Base-by-base conservation (phyloP, 495 filamentous ascomycete species). In the Penicillium chermesinum region DNA sequence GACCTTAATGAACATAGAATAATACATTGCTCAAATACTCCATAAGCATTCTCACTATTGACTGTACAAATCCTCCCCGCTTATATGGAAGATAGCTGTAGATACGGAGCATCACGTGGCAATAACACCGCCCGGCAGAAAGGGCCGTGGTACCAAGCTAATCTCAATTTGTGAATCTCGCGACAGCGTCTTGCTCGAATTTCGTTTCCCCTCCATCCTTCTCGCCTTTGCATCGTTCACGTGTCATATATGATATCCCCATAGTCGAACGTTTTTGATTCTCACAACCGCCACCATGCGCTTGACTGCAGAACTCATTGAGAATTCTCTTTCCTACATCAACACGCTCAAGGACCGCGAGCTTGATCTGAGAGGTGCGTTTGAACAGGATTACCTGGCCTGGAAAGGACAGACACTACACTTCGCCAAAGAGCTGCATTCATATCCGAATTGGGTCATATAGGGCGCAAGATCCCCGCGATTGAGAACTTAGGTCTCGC, bases 341-440 rank as follows among this genome's bases (percentile, higher is more conserved):
- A 97, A 97, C 75, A 88, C 91, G 53, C 78, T 97, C 72, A 91
- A 88, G 69, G 93, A 99, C 76, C 88, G 94, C 62, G 94, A 99
- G 80, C 80, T 99, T 62, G 90, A 96, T 78, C 89, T 99, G 57
- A 84, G 94, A 97, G 94, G 94, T 99, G 83, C 85, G 89, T 91
- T 71, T 57, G 3, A 52, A 1, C 34, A 25, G 33, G 44, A 65
- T 46, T 62, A 45, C 48, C 44, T 49, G 63, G 38, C 67, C 80
- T 85, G 88, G 87, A 91, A 96, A 91, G 89, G 83, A 75, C 87
- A 91, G 90, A 91, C 94, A 84, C 89, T 95, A 86, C 89, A 89
- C 85, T 80, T 84, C 79, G 71, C 61, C 20, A 32, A 63, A 72
- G 84, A 85, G 80, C 85, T 85, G 72, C 79, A 79, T 91, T 94